These are phyloP conservation scores for Carex arenaria DNA, from an alignment of 202 grass and related monocot species.

Conservation along the genomic window DNA sequence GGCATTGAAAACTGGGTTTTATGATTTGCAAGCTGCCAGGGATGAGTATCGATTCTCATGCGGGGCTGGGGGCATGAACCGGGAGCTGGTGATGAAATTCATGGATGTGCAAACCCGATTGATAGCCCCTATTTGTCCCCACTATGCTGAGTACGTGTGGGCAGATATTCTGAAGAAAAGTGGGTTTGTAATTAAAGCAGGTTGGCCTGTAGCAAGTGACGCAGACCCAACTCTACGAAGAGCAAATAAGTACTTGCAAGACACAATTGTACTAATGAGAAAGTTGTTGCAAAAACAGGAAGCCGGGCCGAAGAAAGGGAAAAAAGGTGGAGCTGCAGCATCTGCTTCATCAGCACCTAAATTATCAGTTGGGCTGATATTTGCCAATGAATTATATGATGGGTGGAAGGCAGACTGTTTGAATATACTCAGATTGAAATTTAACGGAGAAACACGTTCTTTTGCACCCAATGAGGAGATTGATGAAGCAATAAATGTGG, in stretches of 20 bases:
- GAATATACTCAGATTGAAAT: conserved; percentile 59
- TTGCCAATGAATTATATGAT: conserved; percentile 64
- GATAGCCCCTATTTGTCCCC: conserved; percentile 74
- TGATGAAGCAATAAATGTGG: conserved; percentile 40
- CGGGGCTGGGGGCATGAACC: conserved; percentile 69
- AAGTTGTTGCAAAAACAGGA: conserved; percentile 84
- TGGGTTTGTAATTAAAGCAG: conserved; percentile 72
- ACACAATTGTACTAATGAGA: conserved; percentile 67
- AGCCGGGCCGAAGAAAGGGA: conserved; percentile 68
- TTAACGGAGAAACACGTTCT: conserved; percentile 27
- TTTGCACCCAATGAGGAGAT: conserved; percentile 69
- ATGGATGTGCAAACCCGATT: conserved; percentile 80
- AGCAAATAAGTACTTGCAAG: conserved; percentile 78
- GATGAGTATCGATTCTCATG: conserved; percentile 80
- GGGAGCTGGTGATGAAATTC: conserved; percentile 53
- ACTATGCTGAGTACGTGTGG: conserved; percentile 90
- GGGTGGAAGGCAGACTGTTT: conserved; percentile 86
- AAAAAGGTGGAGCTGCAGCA: conserved; percentile 46
- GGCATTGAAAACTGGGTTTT: conserved; percentile 72
- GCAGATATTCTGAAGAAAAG: conserved; percentile 69
- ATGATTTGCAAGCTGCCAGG: conserved; percentile 70
- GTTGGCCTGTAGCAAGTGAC: conserved; percentile 47
- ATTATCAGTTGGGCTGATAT: conserved; percentile 53
- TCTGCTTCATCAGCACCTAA: conserved; percentile 38
- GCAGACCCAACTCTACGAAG: conserved; percentile 54